These are phyloP conservation scores for Chenopodium quinoa DNA, from an alignment of 148 eudicot species.

Conservation along the genomic window DNA sequence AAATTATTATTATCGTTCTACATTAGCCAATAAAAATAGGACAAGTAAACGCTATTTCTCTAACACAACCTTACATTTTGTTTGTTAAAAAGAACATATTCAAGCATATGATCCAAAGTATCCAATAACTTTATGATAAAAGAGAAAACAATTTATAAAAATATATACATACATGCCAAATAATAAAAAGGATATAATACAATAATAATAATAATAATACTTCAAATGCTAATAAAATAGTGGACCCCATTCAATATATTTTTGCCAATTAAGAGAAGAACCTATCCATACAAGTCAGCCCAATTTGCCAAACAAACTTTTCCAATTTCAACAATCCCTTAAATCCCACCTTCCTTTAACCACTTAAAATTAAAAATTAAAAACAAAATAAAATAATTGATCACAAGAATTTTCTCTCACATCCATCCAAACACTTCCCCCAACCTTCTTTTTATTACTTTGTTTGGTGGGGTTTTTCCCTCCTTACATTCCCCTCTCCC, in stretches of 20 bases:
- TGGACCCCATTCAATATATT: conserved; percentile 21
- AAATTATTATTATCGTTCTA: neutral
- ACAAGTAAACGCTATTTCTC: conserved; percentile 28
- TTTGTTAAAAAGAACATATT: conserved; percentile 18
- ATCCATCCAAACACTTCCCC: conserved; percentile 36
- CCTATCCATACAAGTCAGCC: conserved; percentile 44
- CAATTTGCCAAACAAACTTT: conserved; percentile 36
- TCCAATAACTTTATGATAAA: neutral
- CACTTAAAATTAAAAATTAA: neutral
- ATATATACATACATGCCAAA: too few relatives aligned
- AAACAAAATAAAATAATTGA: neutral
- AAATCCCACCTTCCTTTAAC: conserved; percentile 23
- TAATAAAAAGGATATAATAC: neutral
- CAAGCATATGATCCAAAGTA: conserved; percentile 9
- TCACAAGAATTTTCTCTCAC: conserved; percentile 23
- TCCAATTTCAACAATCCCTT: conserved; percentile 16
- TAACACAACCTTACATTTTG: neutral
- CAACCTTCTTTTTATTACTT: conserved; percentile 33
- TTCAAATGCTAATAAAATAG: conserved; percentile 1
- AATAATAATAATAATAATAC: neutral
- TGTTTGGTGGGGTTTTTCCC: conserved; percentile 29
- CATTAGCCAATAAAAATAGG: conserved; percentile 11
- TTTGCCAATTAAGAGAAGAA: conserved; percentile 31
- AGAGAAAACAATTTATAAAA: neutral
- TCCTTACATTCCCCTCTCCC: conserved; percentile 14